These are phyloP conservation scores for Phytophthora lateralis DNA, from an alignment of 352 stramenopile genomes.

Conservation along the genomic window DNA sequence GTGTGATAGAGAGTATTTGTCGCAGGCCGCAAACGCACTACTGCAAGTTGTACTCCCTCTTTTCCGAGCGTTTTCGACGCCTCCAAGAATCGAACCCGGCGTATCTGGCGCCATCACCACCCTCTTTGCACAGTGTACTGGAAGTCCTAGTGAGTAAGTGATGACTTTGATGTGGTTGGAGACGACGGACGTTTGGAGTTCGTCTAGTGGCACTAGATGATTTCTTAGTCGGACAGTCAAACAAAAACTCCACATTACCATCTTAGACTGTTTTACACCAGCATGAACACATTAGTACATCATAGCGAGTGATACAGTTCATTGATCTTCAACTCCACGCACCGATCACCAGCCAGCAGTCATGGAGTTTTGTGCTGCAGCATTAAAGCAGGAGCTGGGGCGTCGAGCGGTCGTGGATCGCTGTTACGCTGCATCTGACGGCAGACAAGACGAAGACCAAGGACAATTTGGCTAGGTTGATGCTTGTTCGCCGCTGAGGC, in stretches of 20 bases:
- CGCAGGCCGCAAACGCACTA: background rate
- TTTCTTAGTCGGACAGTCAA: too few species aligned
- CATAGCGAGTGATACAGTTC: too few species aligned
- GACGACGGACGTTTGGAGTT: background rate
- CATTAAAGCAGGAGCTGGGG: too few species aligned
- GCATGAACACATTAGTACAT: too few species aligned
- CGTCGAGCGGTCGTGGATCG: too few species aligned
- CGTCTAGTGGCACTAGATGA: too few species aligned
- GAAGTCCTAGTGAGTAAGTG: background rate
- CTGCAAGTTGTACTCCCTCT: background rate
- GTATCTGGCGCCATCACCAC: background rate
- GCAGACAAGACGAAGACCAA: background rate
- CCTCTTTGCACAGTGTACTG: background rate
- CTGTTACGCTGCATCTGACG: background rate
- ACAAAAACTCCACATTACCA: too few species aligned
- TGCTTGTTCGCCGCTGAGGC: background rate
- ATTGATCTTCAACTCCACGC: too few species aligned
- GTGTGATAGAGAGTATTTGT: background rate
- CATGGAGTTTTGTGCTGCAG: too few species aligned
- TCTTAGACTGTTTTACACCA: too few species aligned
- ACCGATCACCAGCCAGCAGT: too few species aligned
- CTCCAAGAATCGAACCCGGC: background rate
- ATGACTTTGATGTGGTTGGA: background rate
- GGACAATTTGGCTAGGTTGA: background rate
- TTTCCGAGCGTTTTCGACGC: background rate